These are phyloP conservation scores for Penicillium angulare DNA, from an alignment of 495 filamentous ascomycete genomes.

Conservation along the genomic window DNA sequence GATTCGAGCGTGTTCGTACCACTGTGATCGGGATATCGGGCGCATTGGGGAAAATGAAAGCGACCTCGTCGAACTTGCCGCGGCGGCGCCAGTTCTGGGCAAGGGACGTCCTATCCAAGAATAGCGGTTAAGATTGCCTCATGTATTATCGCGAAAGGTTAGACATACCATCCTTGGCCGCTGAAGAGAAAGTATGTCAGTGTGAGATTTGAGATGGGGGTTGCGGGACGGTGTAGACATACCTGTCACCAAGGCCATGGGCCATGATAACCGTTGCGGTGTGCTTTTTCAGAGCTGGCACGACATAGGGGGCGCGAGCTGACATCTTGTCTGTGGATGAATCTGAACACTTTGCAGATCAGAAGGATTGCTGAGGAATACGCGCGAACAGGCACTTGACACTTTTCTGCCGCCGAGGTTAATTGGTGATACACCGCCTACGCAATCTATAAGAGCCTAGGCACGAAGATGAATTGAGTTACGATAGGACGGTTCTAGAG, in stretches of 20 bases:
- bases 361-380: constrained; percentile 1
- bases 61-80: constrained; percentile 80
- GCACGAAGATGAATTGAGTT: no score
- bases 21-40: constrained; percentile 83
- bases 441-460: background rate
- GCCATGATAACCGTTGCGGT: constrained; percentile 94
- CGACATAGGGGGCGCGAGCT: constrained; percentile 59
- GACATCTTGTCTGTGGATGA: constrained; percentile 43
- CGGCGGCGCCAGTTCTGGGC: constrained; percentile 88
- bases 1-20: constrained; percentile 47
- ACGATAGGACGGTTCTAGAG: no score
- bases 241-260: constrained; percentile 86
- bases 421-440: constrained; percentile 5
- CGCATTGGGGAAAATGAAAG: constrained; percentile 95
- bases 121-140: background rate
- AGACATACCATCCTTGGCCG: constrained; percentile 66
- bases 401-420: constrained; percentile 31
- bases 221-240: constrained; percentile 15
- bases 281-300: constrained; percentile 85
- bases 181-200: constrained; percentile 24
- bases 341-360: background rate
- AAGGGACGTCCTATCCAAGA: constrained; percentile 58
- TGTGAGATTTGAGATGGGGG: constrained; percentile 12
- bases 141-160: background rate
- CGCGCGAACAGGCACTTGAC: background rate